These are phyloP conservation scores for Ambrosiella cleistominuta DNA, from an alignment of 2,329 filamentous ascomycete genomes.

Conservation along the genomic window DNA sequence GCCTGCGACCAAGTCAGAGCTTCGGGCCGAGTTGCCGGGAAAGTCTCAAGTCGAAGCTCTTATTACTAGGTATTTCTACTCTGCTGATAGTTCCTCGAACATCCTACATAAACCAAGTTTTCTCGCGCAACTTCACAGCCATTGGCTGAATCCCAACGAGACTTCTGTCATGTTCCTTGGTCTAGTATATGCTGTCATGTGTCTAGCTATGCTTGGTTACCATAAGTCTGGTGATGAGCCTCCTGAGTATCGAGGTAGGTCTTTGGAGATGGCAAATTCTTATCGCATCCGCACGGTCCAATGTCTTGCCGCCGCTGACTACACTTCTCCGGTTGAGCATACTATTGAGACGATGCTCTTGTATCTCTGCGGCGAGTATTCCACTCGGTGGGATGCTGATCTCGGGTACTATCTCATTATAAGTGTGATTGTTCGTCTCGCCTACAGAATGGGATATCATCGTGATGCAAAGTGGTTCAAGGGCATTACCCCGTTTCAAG, in stretches of 20 bases:
- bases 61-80: conserved; percentile 81
- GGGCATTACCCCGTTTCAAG: conserved; percentile 54
- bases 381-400: conserved; percentile 56
- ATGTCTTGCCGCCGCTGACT: conserved; percentile 58
- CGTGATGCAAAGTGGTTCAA: conserved; percentile 60
- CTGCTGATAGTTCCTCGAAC: conserved; percentile 50
- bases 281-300: conserved; percentile 61
- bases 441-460: conserved; percentile 59
- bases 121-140: conserved; percentile 46
- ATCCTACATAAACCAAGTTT: conserved; percentile 76
- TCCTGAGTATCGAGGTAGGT: conserved; percentile 54
- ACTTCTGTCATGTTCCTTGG: conserved; percentile 65
- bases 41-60: conserved; percentile 72
- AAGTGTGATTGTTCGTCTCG: conserved; percentile 37
- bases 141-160: conserved; percentile 57
- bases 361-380: conserved; percentile 60
- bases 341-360: conserved; percentile 65
- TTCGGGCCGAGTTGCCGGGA: conserved; percentile 62
- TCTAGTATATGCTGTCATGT: conserved; percentile 58
- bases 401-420: conserved; percentile 44
- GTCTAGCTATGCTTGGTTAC: conserved; percentile 62
- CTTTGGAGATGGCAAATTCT: conserved; percentile 40
- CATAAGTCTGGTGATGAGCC: conserved; percentile 66
- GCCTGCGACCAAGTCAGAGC: conserved; percentile 54
- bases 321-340: conserved; percentile 55